Percentiles rank a stretch among this genome's conserved stretches.
These are phyloP conservation scores for Trypanosoma conorhini DNA, from an alignment of 208 protist species.

Conservation along the genomic window DNA sequence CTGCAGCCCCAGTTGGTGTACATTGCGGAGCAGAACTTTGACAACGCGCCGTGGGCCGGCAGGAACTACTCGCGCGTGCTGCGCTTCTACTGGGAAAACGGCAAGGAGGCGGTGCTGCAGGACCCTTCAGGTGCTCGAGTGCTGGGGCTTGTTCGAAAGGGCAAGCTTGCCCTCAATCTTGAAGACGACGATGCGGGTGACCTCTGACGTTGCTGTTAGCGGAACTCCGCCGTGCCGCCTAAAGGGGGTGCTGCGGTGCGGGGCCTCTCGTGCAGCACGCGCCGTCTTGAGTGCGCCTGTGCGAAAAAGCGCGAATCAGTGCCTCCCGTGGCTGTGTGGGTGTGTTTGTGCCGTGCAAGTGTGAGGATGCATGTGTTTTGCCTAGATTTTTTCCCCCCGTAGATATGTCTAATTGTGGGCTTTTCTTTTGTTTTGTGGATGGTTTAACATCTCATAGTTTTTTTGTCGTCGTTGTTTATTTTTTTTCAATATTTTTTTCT, in stretches of 20 bases:
- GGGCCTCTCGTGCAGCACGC: too few species aligned
- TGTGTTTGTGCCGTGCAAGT: background rate
- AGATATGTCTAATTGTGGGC: too few species aligned
- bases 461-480: too few species aligned
- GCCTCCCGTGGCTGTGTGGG: background rate
- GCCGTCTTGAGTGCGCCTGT: background rate
- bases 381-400: too few species aligned
- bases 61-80: slow-evolving; percentile 63
- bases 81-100: slow-evolving; percentile 41
- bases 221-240: too few species aligned
- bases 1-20: slow-evolving; percentile 61
- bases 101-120: slow-evolving; percentile 25
- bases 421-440: too few species aligned
- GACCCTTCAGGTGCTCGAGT: slow-evolving; percentile 35
- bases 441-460: too few species aligned
- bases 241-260: too few species aligned
- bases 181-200: slow-evolving; percentile 27
- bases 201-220: slow-evolving; percentile 22
- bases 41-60: slow-evolving; percentile 47
- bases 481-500: too few species aligned
- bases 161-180: slow-evolving; percentile 30
- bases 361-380: too few species aligned
- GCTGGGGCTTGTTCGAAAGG: slow-evolving; percentile 39
- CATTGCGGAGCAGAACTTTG: slow-evolving; percentile 70
- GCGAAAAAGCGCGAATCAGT: background rate